These are phyloP conservation scores for Clonostachys sp. DNA, from an alignment of 2,329 filamentous ascomycete species.

Conservation along the genomic window DNA sequence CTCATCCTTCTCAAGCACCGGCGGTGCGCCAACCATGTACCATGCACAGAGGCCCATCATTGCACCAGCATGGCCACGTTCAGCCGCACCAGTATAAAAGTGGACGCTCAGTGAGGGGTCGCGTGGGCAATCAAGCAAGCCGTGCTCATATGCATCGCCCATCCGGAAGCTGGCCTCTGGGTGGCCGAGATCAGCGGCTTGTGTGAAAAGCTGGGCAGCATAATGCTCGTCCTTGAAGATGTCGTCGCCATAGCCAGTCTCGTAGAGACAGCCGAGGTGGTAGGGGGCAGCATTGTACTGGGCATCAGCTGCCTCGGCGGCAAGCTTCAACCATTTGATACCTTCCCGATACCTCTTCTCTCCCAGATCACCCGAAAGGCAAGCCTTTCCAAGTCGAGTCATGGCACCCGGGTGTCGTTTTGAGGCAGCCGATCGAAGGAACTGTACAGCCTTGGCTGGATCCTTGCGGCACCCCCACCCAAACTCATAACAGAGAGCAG, in stretches of 20 bases:
- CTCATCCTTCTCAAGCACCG: slow-evolving; percentile 90
- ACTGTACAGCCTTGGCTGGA: slow-evolving; percentile 87
- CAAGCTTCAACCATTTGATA: slow-evolving; percentile 93
- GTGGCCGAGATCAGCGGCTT: slow-evolving; percentile 88
- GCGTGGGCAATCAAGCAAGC: slow-evolving; percentile 77
- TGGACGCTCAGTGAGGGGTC: slow-evolving; percentile 94
- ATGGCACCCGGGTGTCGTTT: slow-evolving; percentile 96
- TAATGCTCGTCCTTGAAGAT: slow-evolving; percentile 89
- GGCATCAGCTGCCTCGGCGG: slow-evolving; percentile 79
- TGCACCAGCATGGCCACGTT: slow-evolving; percentile 74
- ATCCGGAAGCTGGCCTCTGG: slow-evolving; percentile 80
- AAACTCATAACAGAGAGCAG: slow-evolving; percentile 94
- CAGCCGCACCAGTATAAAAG: slow-evolving; percentile 92
- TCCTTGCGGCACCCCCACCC: slow-evolving; percentile 94
- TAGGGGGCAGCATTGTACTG: slow-evolving; percentile 94
- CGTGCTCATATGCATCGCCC: slow-evolving; percentile 97
- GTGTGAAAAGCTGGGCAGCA: slow-evolving; percentile 89
- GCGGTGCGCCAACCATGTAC: slow-evolving; percentile 95
- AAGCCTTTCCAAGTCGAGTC: slow-evolving; percentile 86
- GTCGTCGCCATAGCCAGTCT: slow-evolving; percentile 90
- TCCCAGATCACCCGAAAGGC: slow-evolving; percentile 83
- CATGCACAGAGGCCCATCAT: slow-evolving; percentile 99
- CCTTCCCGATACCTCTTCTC: slow-evolving; percentile 85
- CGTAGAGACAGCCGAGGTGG: slow-evolving; percentile 82
- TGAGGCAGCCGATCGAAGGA: slow-evolving; percentile 82